Percentiles rank a stretch among this genome's conserved stretches.
These are phyloP conservation scores for Vararia minispora DNA, from an alignment of 768 basidiomycete genomes.

Conservation along the genomic window DNA sequence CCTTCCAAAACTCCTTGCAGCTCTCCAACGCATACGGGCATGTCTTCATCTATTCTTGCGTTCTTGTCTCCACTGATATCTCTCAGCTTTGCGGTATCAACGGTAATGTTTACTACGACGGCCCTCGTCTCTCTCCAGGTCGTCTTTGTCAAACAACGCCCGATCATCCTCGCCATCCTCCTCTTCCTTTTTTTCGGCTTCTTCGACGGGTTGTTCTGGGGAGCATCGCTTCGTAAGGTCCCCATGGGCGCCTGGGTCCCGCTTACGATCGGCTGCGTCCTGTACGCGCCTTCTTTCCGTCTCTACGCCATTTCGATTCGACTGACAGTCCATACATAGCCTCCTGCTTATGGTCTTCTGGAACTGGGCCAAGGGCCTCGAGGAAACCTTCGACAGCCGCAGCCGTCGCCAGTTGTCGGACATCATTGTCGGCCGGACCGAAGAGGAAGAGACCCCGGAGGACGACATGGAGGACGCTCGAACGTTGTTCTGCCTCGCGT, in stretches of 20 bases:
- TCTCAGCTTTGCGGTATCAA: slow-evolving; percentile 48
- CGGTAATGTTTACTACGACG: slow-evolving; percentile 55
- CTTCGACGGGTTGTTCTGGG: slow-evolving; percentile 58
- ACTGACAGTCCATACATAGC: slow-evolving; percentile 16
- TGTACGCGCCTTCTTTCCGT: slow-evolving; percentile 23
- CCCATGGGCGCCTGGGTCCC: slow-evolving; percentile 62
- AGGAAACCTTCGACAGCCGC: slow-evolving; percentile 47
- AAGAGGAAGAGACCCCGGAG: slow-evolving; percentile 7
- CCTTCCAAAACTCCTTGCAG: slow-evolving; percentile 40
- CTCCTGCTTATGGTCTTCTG: slow-evolving; percentile 44
- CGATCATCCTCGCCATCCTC: slow-evolving; percentile 28
- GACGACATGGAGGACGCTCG: slow-evolving; percentile 1
- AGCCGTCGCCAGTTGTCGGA: slow-evolving; percentile 44
- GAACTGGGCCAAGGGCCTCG: slow-evolving; percentile 57
- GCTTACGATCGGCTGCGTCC: slow-evolving; percentile 39
- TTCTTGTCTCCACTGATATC: not conserved
- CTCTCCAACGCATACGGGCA: slow-evolving; percentile 45
- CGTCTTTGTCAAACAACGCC: slow-evolving; percentile 39
- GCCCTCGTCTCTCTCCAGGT: slow-evolving; percentile 47
- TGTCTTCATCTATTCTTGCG: slow-evolving; percentile 1
- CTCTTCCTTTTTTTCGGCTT: slow-evolving; percentile 51
- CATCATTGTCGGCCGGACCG: slow-evolving; percentile 29
- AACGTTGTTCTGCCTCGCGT: slow-evolving; percentile 7
- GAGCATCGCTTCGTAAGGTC: slow-evolving; percentile 48
- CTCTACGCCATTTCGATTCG: not conserved